phyloP scores from a whole-genome alignment of 176 grass and related monocot genomes.

The Ensete glaucum region DNA sequence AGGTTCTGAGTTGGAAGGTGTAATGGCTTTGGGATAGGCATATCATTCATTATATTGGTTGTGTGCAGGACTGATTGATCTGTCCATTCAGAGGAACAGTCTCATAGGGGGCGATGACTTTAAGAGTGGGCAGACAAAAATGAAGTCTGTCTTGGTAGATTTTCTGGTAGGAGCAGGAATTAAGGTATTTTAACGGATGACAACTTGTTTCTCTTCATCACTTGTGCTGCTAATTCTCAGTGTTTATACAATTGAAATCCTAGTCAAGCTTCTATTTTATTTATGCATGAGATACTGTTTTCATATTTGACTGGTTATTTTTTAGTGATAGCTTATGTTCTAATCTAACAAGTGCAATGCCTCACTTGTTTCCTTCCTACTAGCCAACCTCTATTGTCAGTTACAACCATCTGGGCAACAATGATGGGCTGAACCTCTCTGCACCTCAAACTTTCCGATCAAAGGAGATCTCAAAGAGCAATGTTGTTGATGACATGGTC shows the following conservation, averaged over 20 bases:
- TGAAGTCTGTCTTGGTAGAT: constrained; percentile 95
- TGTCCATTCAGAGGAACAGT: constrained; percentile 77
- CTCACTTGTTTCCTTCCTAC: constrained; percentile 2
- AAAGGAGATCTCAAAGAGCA: constrained; percentile 98
- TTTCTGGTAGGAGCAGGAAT: constrained; percentile 98
- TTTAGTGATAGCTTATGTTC: background rate
- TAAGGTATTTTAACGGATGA: constrained; percentile 34
- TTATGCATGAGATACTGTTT: background rate
- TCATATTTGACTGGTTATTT: background rate
- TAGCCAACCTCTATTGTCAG: constrained; percentile 96
- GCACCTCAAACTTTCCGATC: constrained; percentile 94
- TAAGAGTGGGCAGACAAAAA: constrained; percentile 98
- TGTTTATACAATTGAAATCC: background rate
- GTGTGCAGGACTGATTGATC: constrained; percentile 70
- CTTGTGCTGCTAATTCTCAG: background rate
- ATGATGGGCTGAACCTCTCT: constrained; percentile 90
- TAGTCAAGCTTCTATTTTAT: background rate
- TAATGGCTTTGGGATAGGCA: constrained; percentile 7
- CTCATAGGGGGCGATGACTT: constrained; percentile 97
- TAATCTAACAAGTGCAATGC: background rate
- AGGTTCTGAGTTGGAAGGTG: background rate
- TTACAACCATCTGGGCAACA: constrained; percentile 97
- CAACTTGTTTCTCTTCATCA: background rate
- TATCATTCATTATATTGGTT: constrained; percentile 13
- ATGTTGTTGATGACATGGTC: constrained; percentile 97